These are phyloP conservation scores for Articulospora tetracladia DNA, from an alignment of 495 filamentous ascomycete genomes.

Conservation along the genomic window DNA sequence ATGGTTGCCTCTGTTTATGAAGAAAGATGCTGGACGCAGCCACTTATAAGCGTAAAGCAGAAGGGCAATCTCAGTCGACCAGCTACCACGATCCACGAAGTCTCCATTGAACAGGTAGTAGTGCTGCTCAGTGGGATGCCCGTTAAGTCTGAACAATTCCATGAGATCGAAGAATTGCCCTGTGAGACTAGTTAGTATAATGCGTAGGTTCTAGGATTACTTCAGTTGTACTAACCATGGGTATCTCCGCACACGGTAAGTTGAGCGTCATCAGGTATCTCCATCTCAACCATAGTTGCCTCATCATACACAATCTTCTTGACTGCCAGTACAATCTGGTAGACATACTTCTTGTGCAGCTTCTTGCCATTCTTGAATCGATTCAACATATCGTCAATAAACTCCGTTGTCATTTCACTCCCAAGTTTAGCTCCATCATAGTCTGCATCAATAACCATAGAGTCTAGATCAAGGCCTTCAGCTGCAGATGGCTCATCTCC, in stretches of 20 bases:
- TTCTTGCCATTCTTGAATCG: conserved; percentile 95
- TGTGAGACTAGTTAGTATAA: conserved; percentile 26
- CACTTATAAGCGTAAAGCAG: conserved; percentile 96
- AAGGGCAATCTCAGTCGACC: conserved; percentile 94
- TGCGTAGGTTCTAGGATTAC: neutral
- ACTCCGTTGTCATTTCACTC: conserved; percentile 89
- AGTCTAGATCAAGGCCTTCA: conserved; percentile 82
- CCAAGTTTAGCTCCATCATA: conserved; percentile 85
- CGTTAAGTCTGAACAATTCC: conserved; percentile 92
- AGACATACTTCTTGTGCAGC: conserved; percentile 93
- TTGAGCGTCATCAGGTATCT: conserved; percentile 67
- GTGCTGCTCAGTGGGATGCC: conserved; percentile 76
- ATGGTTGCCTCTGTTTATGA: conserved; percentile 98
- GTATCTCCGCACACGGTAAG: conserved; percentile 98
- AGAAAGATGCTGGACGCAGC: conserved; percentile 82
- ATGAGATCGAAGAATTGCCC: conserved; percentile 98
- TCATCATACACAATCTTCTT: conserved; percentile 87
- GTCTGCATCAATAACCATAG: conserved; percentile 71
- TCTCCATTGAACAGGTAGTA: conserved; percentile 98
- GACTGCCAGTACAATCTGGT: conserved; percentile 88
- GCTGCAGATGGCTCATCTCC: conserved; percentile 87
- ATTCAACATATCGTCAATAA: conserved; percentile 94
- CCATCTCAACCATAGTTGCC: conserved; percentile 95
- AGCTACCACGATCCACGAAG: conserved; percentile 96
- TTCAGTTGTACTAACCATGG: conserved; percentile 58